These are phyloP conservation scores for Colletotrichum sp. DNA, from an alignment of 2,329 filamentous ascomycete species.

Conservation along the genomic window DNA sequence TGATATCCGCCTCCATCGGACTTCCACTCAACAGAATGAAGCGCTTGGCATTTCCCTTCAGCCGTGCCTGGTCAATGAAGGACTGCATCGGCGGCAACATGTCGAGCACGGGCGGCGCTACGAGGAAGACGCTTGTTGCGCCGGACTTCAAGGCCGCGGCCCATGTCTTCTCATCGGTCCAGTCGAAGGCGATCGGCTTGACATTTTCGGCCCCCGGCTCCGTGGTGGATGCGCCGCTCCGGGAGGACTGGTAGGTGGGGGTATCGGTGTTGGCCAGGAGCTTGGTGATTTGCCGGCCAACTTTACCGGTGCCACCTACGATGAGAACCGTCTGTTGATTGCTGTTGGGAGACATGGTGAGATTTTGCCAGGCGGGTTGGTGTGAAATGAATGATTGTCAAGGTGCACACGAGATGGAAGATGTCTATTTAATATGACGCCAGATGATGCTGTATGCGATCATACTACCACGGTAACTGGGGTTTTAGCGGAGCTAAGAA, in stretches of 20 bases:
- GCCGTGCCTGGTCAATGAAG: slow-evolving; percentile 46
- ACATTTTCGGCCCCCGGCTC: slow-evolving; percentile 21
- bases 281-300: slow-evolving; percentile 41
- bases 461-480: neutral
- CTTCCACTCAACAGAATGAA: slow-evolving; percentile 51
- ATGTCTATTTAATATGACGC: neutral
- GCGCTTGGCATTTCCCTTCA: slow-evolving; percentile 36
- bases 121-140: slow-evolving; percentile 40
- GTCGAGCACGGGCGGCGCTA: slow-evolving; percentile 39
- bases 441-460: neutral
- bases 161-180: slow-evolving; percentile 46
- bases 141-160: slow-evolving; percentile 31
- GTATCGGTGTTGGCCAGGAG: slow-evolving; percentile 34
- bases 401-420: neutral
- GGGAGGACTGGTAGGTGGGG: slow-evolving; percentile 42
- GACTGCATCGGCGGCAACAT: slow-evolving; percentile 36
- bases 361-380: neutral
- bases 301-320: slow-evolving; percentile 50
- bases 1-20: slow-evolving; percentile 32
- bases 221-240: slow-evolving; percentile 26
- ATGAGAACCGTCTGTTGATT: slow-evolving; percentile 36
- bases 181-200: slow-evolving; percentile 46
- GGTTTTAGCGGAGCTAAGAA: neutral
- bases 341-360: neutral
- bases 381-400: neutral